These are phyloP conservation scores for Rhypophila decipiens DNA, from an alignment of 495 filamentous ascomycete species.

Conservation along the genomic window DNA sequence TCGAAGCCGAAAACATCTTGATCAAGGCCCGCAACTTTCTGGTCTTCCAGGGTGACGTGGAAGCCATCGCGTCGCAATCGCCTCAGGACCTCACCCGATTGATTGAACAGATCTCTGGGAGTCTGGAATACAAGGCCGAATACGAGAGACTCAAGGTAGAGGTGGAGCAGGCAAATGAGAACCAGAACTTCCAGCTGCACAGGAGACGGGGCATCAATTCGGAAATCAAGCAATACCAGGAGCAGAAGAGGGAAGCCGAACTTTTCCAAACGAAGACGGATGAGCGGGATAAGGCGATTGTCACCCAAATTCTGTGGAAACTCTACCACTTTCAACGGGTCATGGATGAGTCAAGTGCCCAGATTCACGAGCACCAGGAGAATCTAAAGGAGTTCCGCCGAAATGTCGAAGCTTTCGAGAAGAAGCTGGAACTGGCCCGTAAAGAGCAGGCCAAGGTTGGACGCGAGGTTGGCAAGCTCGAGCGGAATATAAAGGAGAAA, in stretches of 20 bases:
- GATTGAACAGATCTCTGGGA: slow-evolving; percentile 96
- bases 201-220: slow-evolving; percentile 91
- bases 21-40: slow-evolving; percentile 98
- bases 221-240: slow-evolving; percentile 94
- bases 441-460: slow-evolving; percentile 72
- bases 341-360: slow-evolving; percentile 83
- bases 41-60: slow-evolving; percentile 97
- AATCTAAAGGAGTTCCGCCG: slow-evolving; percentile 91
- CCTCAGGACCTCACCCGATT: slow-evolving; percentile 89
- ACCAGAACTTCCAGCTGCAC: slow-evolving; percentile 78
- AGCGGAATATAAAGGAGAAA: slow-evolving; percentile 74
- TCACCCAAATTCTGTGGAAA: slow-evolving; percentile 95
- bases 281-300: slow-evolving; percentile 85
- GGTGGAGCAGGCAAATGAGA: slow-evolving; percentile 78
- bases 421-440: slow-evolving; percentile 77
- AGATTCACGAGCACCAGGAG: slow-evolving; percentile 92
- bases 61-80: slow-evolving; percentile 92
- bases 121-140: slow-evolving; percentile 89
- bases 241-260: slow-evolving; percentile 95
- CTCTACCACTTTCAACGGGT: slow-evolving; percentile 89
- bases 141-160: slow-evolving; percentile 85
- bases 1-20: slow-evolving; percentile 92
- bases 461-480: slow-evolving; percentile 73
- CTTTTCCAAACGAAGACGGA: slow-evolving; percentile 81
- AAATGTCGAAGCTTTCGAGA: slow-evolving; percentile 78